Conservation (phyloP, 371 early-diverging fungal species). For the Actinomucor elegans region DNA sequence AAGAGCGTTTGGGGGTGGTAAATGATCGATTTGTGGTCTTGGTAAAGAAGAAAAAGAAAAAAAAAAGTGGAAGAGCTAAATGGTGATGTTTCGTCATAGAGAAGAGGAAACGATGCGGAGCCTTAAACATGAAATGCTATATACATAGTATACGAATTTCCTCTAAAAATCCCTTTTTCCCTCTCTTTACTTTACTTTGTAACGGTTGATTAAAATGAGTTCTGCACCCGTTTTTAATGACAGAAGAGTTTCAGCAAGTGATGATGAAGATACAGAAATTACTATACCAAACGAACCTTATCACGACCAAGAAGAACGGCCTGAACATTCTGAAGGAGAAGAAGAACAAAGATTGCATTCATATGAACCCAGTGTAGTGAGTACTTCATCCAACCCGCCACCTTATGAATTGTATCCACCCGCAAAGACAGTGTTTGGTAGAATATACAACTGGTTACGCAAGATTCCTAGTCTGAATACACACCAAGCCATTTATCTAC, state of each 20-base stretch:
- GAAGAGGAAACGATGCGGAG: too few species aligned
- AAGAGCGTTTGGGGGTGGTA: too few species aligned
- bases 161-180: too few species aligned
- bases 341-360: not conserved
- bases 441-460: slow-evolving; percentile 46
- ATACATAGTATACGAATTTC: too few species aligned
- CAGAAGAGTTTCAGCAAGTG: not conserved
- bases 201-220: too few species aligned
- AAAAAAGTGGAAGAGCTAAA: too few species aligned
- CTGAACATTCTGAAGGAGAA: slow-evolving; percentile 11
- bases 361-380: slow-evolving; percentile 38
- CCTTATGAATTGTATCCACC: slow-evolving; percentile 52
- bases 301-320: slow-evolving; percentile 20
- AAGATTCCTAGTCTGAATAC: slow-evolving; percentile 42
- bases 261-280: not conserved
- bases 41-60: too few species aligned
- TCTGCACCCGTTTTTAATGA: not conserved
- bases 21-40: too few species aligned
- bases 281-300: slow-evolving; percentile 24
- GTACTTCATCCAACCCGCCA: slow-evolving; percentile 47
- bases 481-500: slow-evolving; percentile 46
- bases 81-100: too few species aligned
- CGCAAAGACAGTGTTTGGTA: slow-evolving; percentile 39
- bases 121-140: too few species aligned
- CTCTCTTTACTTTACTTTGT: too few species aligned